Evolutionary conservation across 2,329 filamentous ascomycete genomes (phyloP).

Genomic region (Metarhizium guizhouense): DNA sequence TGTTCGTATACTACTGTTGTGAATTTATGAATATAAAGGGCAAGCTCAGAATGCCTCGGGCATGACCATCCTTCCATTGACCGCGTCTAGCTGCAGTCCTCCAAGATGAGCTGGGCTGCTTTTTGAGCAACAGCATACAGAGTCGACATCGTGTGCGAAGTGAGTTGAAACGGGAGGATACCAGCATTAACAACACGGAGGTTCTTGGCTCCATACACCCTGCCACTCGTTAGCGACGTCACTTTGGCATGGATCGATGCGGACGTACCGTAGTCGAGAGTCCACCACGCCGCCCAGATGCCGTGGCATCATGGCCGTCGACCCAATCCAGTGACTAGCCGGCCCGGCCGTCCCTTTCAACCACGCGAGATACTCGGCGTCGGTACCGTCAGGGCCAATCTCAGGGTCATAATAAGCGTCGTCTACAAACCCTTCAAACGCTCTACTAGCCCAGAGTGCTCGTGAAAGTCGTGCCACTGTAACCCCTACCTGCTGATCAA

Average conservation of each 20-base stretch:
- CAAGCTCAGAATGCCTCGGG: too few species aligned
- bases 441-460: slow-evolving; percentile 10
- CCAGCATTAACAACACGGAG: slow-evolving; percentile 15
- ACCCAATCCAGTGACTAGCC: slow-evolving; percentile 16
- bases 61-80: too few species aligned
- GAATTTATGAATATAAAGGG: too few species aligned
- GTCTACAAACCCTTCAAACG: slow-evolving; percentile 10
- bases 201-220: slow-evolving; percentile 13
- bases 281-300: slow-evolving; percentile 15
- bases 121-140: slow-evolving; percentile 14
- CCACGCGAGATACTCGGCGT: slow-evolving; percentile 13
- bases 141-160: slow-evolving; percentile 15
- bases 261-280: slow-evolving; percentile 9
- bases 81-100: slow-evolving; percentile 1
- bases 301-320: slow-evolving; percentile 15
- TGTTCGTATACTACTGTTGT: too few species aligned
- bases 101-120: slow-evolving; percentile 13
- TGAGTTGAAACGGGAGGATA: slow-evolving; percentile 11
- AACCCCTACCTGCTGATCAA: slow-evolving; percentile 13
- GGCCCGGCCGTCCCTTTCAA: slow-evolving; percentile 3
- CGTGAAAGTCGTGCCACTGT: slow-evolving; percentile 7
- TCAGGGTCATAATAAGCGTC: slow-evolving; percentile 12
- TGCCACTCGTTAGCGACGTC: neutral
- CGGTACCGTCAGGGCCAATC: slow-evolving; percentile 11
- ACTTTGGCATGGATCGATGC: neutral